Evolutionary conservation across 2,329 filamentous ascomycete species (phyloP), one percentile per base, ranked within the genome.

Genomic region (Zasmidium cellare): DNA sequence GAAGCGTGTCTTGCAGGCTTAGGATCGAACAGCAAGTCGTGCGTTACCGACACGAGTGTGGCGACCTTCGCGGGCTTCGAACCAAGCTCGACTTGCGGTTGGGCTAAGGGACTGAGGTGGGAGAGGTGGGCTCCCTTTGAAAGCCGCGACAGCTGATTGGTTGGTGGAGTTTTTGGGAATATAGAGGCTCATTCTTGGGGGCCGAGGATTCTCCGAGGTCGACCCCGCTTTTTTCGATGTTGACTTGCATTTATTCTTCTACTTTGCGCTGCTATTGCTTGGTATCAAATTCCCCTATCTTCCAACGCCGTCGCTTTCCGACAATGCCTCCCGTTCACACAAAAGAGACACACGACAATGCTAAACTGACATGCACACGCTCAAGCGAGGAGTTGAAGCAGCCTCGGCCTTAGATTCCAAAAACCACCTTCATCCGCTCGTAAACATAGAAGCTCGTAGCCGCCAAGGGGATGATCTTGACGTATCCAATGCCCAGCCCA

Each of bases 401-500:
- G 16, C 6, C 35, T 41, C 35, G 35, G 31, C 20, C 48, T 59
- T 53, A 67, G 14, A 83, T 83, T 9, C 79, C 80, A 47, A 84
- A 72, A 60, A 77, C 81, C 72, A 78, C 76, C 68, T 88, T 88
- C 53, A 81, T 79, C 58, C 86, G 77, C 71, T 88, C 86, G 69
- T 88, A 89, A 18, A 85, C 85, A 70, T 83, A 87, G 72, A 89
- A 89, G 62, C 83, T 84, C 16, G 84, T 85, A 12, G 94, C 94
- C 24, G 79, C 86, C 90, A 99, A 89, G 2, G 94, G 94, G 61
- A 97, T 82, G 52, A 97, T 85, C 79, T 99, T 99, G 70, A 92
- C 84, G 74, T 97, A 99, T 7, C 94, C 94, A 74, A 99, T 97
- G 1, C 89, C 91, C 72, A 99, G 77, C 0, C 94, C 94, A 11